Evolutionary conservation across 2,329 filamentous ascomycete species (phyloP).

Genomic region (Ampelomyces quisqualis): DNA sequence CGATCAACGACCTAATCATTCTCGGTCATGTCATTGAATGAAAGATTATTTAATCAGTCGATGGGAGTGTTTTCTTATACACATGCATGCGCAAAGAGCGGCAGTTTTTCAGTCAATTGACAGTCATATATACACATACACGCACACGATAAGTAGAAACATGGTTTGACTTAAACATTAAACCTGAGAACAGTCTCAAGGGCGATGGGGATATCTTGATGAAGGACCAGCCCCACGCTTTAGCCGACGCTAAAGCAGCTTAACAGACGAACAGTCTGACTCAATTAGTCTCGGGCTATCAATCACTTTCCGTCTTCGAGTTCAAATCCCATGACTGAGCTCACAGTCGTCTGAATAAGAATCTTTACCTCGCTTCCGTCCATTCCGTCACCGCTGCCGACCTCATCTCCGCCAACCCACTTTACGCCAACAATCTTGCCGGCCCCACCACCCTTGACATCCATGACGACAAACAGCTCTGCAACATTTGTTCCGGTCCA

Average conservation of each 20-base stretch:
- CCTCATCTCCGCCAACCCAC: slow-evolving; percentile 30
- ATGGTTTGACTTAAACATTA: too few species aligned
- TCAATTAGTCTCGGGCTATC: too few species aligned
- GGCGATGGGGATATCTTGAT: not conserved
- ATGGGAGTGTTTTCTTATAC: too few species aligned
- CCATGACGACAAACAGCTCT: slow-evolving; percentile 38
- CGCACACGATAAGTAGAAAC: too few species aligned
- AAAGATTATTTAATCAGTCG: too few species aligned
- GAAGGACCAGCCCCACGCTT: not conserved
- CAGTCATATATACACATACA: too few species aligned
- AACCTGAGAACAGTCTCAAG: not conserved
- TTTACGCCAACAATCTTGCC: slow-evolving; percentile 41
- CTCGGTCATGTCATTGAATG: too few species aligned
- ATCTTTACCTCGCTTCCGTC: slow-evolving; percentile 33
- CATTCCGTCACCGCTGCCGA: slow-evolving; percentile 30
- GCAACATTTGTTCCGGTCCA: slow-evolving; percentile 39
- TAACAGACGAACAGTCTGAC: too few species aligned
- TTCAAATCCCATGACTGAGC: slow-evolving; percentile 26
- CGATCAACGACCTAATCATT: too few species aligned
- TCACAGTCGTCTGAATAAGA: slow-evolving; percentile 26
- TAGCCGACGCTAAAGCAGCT: not conserved
- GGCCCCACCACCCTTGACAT: slow-evolving; percentile 37
- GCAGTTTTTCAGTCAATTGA: too few species aligned
- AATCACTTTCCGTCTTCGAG: slow-evolving; percentile 49
- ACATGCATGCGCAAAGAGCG: too few species aligned